Evolutionary conservation across 257 asterid genomes (phyloP).

Genomic region (Nicotiana attenuata): DNA sequence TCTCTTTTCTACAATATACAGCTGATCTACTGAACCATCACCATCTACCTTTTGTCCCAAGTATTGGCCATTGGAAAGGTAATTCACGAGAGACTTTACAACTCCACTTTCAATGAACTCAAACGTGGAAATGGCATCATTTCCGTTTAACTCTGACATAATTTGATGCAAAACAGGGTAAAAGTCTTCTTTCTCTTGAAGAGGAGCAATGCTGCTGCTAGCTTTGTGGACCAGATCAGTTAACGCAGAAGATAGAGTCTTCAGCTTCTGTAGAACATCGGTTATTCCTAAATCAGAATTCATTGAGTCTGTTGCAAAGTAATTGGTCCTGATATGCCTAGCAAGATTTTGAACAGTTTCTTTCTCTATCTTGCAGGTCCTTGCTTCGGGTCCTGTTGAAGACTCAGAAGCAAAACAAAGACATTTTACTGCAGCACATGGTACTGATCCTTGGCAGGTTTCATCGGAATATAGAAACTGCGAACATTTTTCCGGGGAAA

Average conservation of each 20-base stretch:
- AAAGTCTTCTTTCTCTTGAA: slow-evolving; percentile 51
- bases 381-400: slow-evolving; percentile 31
- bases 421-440: slow-evolving; percentile 44
- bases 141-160: slow-evolving; percentile 58
- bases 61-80: slow-evolving; percentile 52
- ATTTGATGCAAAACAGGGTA: slow-evolving; percentile 49
- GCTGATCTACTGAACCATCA: slow-evolving; percentile 14
- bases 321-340: slow-evolving; percentile 50
- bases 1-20: slow-evolving; percentile 46
- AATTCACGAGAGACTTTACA: slow-evolving; percentile 57
- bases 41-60: slow-evolving; percentile 24
- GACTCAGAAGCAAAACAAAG: slow-evolving; percentile 64
- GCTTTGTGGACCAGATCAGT: slow-evolving; percentile 33
- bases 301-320: slow-evolving; percentile 53
- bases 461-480: slow-evolving; percentile 41
- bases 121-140: slow-evolving; percentile 74
- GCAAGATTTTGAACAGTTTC: slow-evolving; percentile 65
- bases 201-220: slow-evolving; percentile 27
- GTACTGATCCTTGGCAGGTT: slow-evolving; percentile 27
- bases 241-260: slow-evolving; percentile 47
- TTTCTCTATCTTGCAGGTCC: slow-evolving; percentile 62
- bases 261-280: slow-evolving; percentile 65
- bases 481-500: slow-evolving; percentile 48
- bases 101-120: slow-evolving; percentile 98
- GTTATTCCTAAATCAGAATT: slow-evolving; percentile 71